These are phyloP conservation scores for Trametes sp. DNA, from an alignment of 1,284 basidiomycete genomes.

Conservation along the genomic window DNA sequence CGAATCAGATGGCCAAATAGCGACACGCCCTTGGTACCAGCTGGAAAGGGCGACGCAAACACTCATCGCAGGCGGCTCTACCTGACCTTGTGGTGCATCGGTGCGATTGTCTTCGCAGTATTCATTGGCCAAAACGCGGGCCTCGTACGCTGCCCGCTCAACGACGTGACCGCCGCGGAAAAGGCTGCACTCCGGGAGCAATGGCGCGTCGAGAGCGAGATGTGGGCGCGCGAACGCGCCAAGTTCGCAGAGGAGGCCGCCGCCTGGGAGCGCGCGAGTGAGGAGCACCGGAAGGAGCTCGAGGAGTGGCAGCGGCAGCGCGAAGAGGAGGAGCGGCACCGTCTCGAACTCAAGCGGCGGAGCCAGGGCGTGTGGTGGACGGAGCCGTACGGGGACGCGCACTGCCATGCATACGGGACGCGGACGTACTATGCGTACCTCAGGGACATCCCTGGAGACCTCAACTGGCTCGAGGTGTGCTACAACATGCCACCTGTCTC, in stretches of 20 bases:
- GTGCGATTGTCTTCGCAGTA: background rate
- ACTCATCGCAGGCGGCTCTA: background rate
- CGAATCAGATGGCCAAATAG: background rate
- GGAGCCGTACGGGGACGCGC: conserved; percentile 19
- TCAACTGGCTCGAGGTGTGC: conserved; percentile 31
- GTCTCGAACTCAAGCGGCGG: conserved; percentile 24
- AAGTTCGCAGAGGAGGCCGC: conserved; percentile 9
- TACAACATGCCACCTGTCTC: conserved; percentile 27
- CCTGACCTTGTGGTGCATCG: background rate
- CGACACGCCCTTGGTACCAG: background rate
- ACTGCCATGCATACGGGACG: conserved; percentile 27
- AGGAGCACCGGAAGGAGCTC: conserved; percentile 2
- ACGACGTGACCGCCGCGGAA: conserved; percentile 14
- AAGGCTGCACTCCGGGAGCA: conserved; percentile 11
- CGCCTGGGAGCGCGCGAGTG: conserved; percentile 9
- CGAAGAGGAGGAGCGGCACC: conserved; percentile 22
- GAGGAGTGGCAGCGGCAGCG: conserved; percentile 12
- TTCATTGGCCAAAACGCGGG: conserved; percentile 19
- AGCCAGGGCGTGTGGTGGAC: conserved; percentile 32
- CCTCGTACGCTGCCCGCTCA: conserved; percentile 13
- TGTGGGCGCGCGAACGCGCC: conserved; percentile 18
- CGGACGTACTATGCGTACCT: conserved; percentile 30
- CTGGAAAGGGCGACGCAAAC: background rate
- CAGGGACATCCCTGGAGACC: conserved; percentile 20
- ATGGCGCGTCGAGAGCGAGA: background rate